phyloP scores from a whole-genome alignment of 495 filamentous ascomycete species.

The Lindgomyces ingoldianus region DNA sequence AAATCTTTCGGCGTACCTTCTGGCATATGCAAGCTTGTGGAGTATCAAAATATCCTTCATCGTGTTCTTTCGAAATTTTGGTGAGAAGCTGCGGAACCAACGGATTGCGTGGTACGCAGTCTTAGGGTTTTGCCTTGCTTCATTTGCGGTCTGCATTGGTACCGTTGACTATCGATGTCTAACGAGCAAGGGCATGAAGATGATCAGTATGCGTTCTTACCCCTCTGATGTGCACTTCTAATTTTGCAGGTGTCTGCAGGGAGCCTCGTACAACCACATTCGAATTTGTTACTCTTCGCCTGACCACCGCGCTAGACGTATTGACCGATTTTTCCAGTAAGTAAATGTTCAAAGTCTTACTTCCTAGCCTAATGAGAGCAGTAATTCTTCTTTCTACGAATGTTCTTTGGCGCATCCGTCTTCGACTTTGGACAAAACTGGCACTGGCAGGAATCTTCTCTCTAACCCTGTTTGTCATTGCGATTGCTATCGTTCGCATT shows the following conservation, averaged over 20 bases:
- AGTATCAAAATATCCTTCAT: slow-evolving; percentile 41
- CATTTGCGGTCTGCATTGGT: slow-evolving; percentile 13
- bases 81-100: slow-evolving; percentile 28
- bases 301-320: slow-evolving; percentile 37
- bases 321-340: slow-evolving; percentile 39
- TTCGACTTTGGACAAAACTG: slow-evolving; percentile 33
- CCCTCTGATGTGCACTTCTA: neutral
- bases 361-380: neutral
- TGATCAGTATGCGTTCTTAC: slow-evolving; percentile 2
- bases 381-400: slow-evolving; percentile 31
- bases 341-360: neutral
- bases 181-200: neutral
- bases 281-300: slow-evolving; percentile 28
- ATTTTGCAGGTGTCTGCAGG: neutral
- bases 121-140: slow-evolving; percentile 25
- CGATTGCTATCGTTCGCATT: slow-evolving; percentile 31
- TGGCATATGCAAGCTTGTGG: slow-evolving; percentile 38
- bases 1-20: slow-evolving; percentile 24
- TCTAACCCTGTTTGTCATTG: slow-evolving; percentile 37
- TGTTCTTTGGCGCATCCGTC: slow-evolving; percentile 39
- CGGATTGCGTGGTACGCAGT: slow-evolving; percentile 37
- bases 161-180: slow-evolving; percentile 28
- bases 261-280: neutral
- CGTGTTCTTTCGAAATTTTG: slow-evolving; percentile 41
- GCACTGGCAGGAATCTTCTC: slow-evolving; percentile 40